Evolutionary conservation across 306 rosid species (phyloP), one percentile per base, ranked within the genome.

Genomic region (Quillaja saponaria): DNA sequence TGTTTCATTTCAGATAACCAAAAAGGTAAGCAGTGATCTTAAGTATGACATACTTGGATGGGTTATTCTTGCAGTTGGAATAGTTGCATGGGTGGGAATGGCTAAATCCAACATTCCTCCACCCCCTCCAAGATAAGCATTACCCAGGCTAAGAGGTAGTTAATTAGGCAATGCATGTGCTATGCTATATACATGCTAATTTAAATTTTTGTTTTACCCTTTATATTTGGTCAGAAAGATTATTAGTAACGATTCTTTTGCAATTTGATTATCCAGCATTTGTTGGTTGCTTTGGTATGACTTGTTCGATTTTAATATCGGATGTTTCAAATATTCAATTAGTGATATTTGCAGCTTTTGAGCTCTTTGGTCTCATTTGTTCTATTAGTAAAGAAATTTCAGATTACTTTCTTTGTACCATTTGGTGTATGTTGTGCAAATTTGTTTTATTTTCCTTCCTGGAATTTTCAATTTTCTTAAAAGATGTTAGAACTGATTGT

Each of bases 21-120:
- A 41, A 51, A 84, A 80, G 79, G 75, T 68, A 77, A 87, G 74
- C 73, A 71, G 66, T 64, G 91, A 87, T 57, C 75, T 83, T 34
- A 91, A 72, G 67, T 87, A 91, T 66, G 97, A 91, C 76, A 57
- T 91, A 33, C 67, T 71, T 49, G 97, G 96, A 74, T 91, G 97
- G 97, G 31, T 83, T 58, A 87, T 91, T 66, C 86, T 87, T 69
- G 96, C 86, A 12, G 77, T 80, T 58, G 86, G 90, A 59, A 70
- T 87, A 38, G 83, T 84, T 49, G 79, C 84, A 28, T 87, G 91
- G 96, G 82, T 87, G 38, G 87, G 84, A 64, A 76, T 87, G 84
- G 83, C 83, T 2, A 91, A 85, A 82, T 82, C 89, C 68, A 76
- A 81, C 56, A 12, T 81, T 75, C 86, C 85, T 42, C 81, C 85